Percentiles rank a stretch among this genome's conserved stretches.
These are phyloP conservation scores for Millerozyma acaciae DNA, from an alignment of 805 yeast genomes.

Conservation along the genomic window DNA sequence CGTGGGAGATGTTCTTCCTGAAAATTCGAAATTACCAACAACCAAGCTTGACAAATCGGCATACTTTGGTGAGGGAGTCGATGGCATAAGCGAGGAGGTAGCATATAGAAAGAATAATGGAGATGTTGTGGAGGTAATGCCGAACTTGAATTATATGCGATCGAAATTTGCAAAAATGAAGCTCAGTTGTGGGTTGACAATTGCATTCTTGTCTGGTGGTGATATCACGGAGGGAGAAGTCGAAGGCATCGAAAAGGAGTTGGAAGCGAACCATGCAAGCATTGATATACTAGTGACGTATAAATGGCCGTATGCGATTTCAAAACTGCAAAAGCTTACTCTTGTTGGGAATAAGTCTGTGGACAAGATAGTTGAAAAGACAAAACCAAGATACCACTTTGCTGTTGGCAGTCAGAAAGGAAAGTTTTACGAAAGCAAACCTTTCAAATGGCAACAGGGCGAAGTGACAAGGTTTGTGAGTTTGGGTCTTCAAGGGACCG, in stretches of 20 bases:
- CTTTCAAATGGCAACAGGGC: slow-evolving; percentile 54
- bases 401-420: slow-evolving; percentile 49
- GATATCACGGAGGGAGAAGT: slow-evolving; percentile 8
- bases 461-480: slow-evolving; percentile 61
- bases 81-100: slow-evolving; percentile 14
- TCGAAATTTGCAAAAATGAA: slow-evolving; percentile 32
- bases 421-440: slow-evolving; percentile 49
- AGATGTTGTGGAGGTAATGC: slow-evolving; percentile 19
- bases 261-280: slow-evolving; percentile 12
- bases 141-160: slow-evolving; percentile 27
- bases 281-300: slow-evolving; percentile 55
- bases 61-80: slow-evolving; percentile 21
- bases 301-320: slow-evolving; percentile 57
- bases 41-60: slow-evolving; percentile 19
- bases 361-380: slow-evolving; percentile 41
- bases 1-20: slow-evolving; percentile 43
- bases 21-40: slow-evolving; percentile 14
- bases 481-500: slow-evolving; percentile 54
- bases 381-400: slow-evolving; percentile 67
- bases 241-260: slow-evolving; percentile 4
- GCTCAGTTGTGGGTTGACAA: slow-evolving; percentile 40
- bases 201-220: slow-evolving; percentile 43
- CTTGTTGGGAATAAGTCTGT: slow-evolving; percentile 42
- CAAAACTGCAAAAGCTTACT: slow-evolving; percentile 39
- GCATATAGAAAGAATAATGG: slow-evolving; percentile 8